Evolutionary conservation across 441 rosid species (phyloP).

Genomic region (Gossypium schwendimanii): DNA sequence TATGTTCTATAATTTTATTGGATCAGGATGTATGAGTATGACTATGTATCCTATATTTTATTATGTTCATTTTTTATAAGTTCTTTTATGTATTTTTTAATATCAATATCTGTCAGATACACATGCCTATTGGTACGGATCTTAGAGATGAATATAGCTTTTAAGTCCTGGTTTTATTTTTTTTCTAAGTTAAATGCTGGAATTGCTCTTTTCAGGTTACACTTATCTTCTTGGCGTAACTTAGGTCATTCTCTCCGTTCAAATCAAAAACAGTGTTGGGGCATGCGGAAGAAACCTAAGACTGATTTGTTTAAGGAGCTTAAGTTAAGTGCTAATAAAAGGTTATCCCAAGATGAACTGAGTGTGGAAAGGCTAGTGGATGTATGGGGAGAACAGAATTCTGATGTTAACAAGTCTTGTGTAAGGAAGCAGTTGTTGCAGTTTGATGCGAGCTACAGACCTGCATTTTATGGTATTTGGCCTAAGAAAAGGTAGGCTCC

Average conservation of each 20-base stretch:
- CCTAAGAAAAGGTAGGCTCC: background rate
- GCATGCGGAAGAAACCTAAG: conserved; percentile 68
- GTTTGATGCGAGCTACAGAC: background rate
- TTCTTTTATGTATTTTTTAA: background rate
- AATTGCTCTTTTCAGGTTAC: conserved; percentile 43
- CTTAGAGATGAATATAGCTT: background rate
- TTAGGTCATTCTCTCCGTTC: conserved; percentile 40
- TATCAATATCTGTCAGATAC: background rate
- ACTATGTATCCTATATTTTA: background rate
- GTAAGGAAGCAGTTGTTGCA: conserved; percentile 3
- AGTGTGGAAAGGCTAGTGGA: conserved; percentile 34
- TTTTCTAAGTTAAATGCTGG: background rate
- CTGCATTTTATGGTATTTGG: conserved; percentile 5
- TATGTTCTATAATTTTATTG: background rate
- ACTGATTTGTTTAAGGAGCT: conserved; percentile 50
- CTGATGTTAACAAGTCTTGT: background rate
- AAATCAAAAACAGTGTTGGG: conserved; percentile 57
- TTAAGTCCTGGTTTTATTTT: conserved; percentile 2
- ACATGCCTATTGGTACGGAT: too few species aligned
- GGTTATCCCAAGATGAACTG: conserved; percentile 34
- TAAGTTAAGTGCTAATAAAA: conserved; percentile 47
- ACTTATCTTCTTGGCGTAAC: conserved; percentile 60
- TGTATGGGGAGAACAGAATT: background rate
- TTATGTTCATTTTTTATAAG: too few species aligned
- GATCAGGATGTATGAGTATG: background rate